Evolutionary conservation across 106 monocot species (phyloP).

Genomic region (Agapanthus africanus): DNA sequence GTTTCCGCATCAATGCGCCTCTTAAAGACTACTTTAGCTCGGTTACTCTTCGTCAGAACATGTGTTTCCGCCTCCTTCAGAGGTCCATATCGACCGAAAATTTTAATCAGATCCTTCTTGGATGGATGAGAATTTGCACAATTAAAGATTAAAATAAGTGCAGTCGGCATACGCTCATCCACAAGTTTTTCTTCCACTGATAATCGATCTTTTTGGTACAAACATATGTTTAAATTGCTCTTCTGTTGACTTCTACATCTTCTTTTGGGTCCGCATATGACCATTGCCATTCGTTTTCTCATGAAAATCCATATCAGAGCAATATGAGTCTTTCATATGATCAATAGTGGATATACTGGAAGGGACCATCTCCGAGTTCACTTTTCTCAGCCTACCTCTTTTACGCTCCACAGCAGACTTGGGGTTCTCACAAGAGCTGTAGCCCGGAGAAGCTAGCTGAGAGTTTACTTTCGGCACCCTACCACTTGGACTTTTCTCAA

Average conservation of each 20-base stretch:
- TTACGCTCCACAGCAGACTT: background rate
- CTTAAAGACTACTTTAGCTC: conserved; percentile 61
- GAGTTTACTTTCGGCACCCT: conserved; percentile 9
- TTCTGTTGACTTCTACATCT: conserved; percentile 21
- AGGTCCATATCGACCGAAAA: conserved; percentile 77
- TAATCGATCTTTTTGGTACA: conserved; percentile 20
- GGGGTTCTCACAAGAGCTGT: background rate
- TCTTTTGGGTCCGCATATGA: conserved; percentile 6
- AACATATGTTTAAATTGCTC: conserved; percentile 21
- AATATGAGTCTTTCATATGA: conserved; percentile 48
- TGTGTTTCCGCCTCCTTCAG: conserved; percentile 57
- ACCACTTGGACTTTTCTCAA: conserved; percentile 27
- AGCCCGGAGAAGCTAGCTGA: conserved; percentile 16
- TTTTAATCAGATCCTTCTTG: conserved; percentile 51
- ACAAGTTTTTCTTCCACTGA: conserved; percentile 36
- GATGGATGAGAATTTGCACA: conserved; percentile 46
- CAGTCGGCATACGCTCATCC: conserved; percentile 41
- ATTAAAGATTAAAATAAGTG: conserved; percentile 47
- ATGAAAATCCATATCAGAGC: conserved; percentile 30
- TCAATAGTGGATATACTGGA: conserved; percentile 19
- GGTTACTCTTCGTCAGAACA: conserved; percentile 24
- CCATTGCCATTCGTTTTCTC: conserved; percentile 15
- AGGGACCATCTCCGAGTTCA: background rate
- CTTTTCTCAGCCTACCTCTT: conserved; percentile 9
- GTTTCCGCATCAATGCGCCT: conserved; percentile 66